Evolutionary conservation across 2,329 filamentous ascomycete genomes (phyloP), one percentile per base, ranked within the genome.

Genomic region (Mycosphaerella sp.): DNA sequence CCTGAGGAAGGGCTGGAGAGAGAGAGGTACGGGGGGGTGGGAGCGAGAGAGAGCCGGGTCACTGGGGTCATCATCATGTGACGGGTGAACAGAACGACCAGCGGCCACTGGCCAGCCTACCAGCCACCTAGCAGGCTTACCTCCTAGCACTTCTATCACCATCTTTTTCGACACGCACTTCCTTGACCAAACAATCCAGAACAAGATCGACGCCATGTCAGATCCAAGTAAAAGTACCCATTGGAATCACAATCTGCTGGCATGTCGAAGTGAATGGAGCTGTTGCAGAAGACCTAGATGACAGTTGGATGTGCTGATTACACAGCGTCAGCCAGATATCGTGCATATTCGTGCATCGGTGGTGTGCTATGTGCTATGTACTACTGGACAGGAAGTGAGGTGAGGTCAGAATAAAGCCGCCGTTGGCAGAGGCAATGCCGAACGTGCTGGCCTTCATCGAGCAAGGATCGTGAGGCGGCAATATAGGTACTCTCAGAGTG

Each of bases 311-410:
- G 26, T 36, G 34, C 9, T 36, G 48, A 21, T 48, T 36, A 51
- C 53, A 55, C 53, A 40, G 45, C 48, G 47, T 38, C 48, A 29
- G 42, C 26, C 42, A 52, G 45, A 55, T 42, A 52, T 51, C 34
- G 53, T 55, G 53, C 53, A 55, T 55, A 52, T 48, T 55, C 53
- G 53, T 52, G 53, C 48, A 32, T 29, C 32, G 43, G 38, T 48
- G 53, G 47, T 46, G 50, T 47, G 38, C 42, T 40, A 47, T 34
- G 32, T 47, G 47, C 47, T 29, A 45, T 48, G 12, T 11, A 21
- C 9, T 17, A 47, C 34, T 4, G 11, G 44, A 31, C 17, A 46
- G n/a, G 31, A 45, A 6, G 21, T 14, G 49, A 31, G 34, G 44
- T 51, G 53, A 43, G 11, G 53, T 55, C 29, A 42, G 39, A 38